Base-by-base conservation (phyloP, 1,284 basidiomycete species). In the Inonotus obliquus region DNA sequence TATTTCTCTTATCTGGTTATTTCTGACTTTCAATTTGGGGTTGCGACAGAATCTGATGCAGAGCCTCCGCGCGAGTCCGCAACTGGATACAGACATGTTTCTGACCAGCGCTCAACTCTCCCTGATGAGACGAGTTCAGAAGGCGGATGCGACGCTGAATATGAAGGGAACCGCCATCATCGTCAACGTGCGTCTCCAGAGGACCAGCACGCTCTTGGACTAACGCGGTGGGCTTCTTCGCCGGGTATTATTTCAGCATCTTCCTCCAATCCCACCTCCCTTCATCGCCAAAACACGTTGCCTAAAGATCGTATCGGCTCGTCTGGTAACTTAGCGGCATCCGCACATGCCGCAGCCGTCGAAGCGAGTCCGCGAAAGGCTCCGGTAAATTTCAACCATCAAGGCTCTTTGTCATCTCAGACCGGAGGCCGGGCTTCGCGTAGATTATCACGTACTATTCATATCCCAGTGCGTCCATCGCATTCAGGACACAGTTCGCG, bases 401-500 rank as follows among this genome's bases (percentile, higher is more conserved):
- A 82, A 52, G 76, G 79, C 10, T 76, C 81, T 27, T 88, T 87
- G 85, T 75, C 77, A 5, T 75, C 78, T 23, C 80, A 82, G 49
- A 23, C 7, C 25, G 53, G 53, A 4, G 80, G 79, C 59, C 71
- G 84, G 54, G 76, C 82, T 61, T 87, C 85, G 61, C 87, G 90
- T 65, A 82, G 91, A 21, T 79, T 92, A 55, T 92, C 91, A 21
- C 87, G 91, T 60, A 87, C 87, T 6, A 87, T 92, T 65, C 91
- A 91, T 71, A 86, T 92, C 62, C 84, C 86, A 62, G 76, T 82
- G 56, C 85, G 85, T 49, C 81, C 84, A 17, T 80, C 83, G 48
- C 85, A 79, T 66, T 93, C 89, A 60, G 85, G 83, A 32, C 86
- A 89, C 63, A 95, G 87, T 70, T 98, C 96, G n/a, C 89, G 96